Evolutionary conservation across 495 filamentous ascomycete species (phyloP), one percentile per base, ranked within the genome.

Genomic region (Jackrogersella minutella): DNA sequence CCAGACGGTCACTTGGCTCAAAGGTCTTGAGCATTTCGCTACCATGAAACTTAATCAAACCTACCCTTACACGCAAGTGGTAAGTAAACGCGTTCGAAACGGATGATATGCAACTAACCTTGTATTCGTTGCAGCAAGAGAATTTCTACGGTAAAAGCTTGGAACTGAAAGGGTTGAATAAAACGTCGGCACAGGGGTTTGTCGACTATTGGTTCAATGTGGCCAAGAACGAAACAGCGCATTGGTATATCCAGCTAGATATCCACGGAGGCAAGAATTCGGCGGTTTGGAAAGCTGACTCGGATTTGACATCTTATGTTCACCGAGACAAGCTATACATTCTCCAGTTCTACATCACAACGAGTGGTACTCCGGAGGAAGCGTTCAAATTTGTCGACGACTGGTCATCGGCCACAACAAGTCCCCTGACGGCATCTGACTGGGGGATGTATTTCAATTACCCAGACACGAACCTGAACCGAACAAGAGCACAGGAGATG

Each of bases 401-500:
- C 58, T 81, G 77, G 76, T 71, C 79, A 26, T 64, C 74, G 58
- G 53, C 66, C 28, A 78, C 78, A 46, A 78, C 73, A 4, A 43
- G 39, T 22, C 47, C 67, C 22, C 31, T 80, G 37, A 39, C 62
- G 5, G 53, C 50, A 24, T 54, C 58, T 1, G 74, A 80, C 47
- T 76, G 77, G 77, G 79, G 76, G 59, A 80, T 80, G 79, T 82
- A 81, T 62, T 74, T 81, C 70, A 82, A 82, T 66, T 82, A 82
- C 49, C 78, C 77, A 2, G 78, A 81, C 52, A 75, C 77, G 1
- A 70, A 64, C 24, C 51, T 82, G 58, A 73, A 73, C 67, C 64
- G 75, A 28, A 73, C 73, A 16, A 70, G 57, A 36, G 80, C 79
- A 6, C 74, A 78, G 36, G 56, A 75, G 26, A 71, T 76, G 44